Evolutionary conservation across 371 early-diverging fungal genomes (phyloP).

Genomic region (Mortierella sp.): DNA sequence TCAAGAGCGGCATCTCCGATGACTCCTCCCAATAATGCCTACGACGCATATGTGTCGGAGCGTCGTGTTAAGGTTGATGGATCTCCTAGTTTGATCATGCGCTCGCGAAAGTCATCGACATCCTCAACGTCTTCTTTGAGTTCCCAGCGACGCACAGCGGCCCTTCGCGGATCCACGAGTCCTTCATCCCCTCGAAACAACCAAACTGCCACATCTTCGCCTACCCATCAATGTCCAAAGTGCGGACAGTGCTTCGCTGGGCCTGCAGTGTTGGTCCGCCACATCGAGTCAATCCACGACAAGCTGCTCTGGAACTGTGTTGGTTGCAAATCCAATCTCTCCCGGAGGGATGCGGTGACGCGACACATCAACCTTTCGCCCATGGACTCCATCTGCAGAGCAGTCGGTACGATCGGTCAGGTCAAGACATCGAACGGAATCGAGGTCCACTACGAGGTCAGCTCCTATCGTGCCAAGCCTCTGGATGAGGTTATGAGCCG

Average conservation of each 20-base stretch:
- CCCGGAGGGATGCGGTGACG: constrained; percentile 47
- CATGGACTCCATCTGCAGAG: constrained; percentile 47
- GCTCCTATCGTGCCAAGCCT: constrained; percentile 47
- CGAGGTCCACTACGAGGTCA: constrained; percentile 38
- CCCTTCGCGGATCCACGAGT: constrained; percentile 20
- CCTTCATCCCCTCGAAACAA: constrained; percentile 7
- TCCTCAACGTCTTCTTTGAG: constrained; percentile 34
- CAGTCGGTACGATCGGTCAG: constrained; percentile 46
- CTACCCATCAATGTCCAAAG: constrained; percentile 46
- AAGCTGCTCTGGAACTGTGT: constrained; percentile 52
- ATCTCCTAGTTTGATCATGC: constrained; percentile 26
- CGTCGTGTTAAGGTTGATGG: constrained; percentile 19
- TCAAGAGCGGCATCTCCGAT: constrained; percentile 38
- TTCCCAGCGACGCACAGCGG: constrained; percentile 23
- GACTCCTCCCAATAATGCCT: background rate
- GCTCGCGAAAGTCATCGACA: constrained; percentile 40
- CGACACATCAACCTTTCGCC: constrained; percentile 50
- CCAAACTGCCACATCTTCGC: constrained; percentile 8
- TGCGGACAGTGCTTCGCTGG: constrained; percentile 45
- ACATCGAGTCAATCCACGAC: constrained; percentile 51
- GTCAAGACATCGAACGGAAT: constrained; percentile 42
- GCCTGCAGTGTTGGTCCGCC: constrained; percentile 46
- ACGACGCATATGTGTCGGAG: constrained; percentile 25
- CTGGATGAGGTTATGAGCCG: constrained; percentile 48
- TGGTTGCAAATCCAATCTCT: constrained; percentile 49